Evolutionary conservation across 1,139 yeast genomes (phyloP).

Genomic region (Yamadazyma songkhlaensis): DNA sequence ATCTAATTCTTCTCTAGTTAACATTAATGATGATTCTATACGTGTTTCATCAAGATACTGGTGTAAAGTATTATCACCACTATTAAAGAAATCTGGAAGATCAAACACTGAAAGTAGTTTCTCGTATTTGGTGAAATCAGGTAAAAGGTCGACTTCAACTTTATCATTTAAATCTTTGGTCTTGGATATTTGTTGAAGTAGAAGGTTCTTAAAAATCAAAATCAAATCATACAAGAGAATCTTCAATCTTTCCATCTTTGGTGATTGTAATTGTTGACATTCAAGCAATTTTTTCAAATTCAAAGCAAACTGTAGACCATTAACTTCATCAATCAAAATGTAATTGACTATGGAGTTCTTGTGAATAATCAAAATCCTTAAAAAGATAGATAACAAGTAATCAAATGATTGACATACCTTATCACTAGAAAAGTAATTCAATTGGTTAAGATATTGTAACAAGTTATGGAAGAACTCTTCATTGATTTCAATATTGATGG

Average conservation of each 20-base stretch:
- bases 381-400: slow-evolving; percentile 32
- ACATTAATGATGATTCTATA: slow-evolving; percentile 26
- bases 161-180: slow-evolving; percentile 1
- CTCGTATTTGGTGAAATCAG: slow-evolving; percentile 7
- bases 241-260: slow-evolving; percentile 45
- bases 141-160: background rate
- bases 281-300: slow-evolving; percentile 48
- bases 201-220: slow-evolving; percentile 27
- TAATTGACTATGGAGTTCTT: slow-evolving; percentile 36
- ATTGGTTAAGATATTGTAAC: slow-evolving; percentile 4
- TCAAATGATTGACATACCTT: slow-evolving; percentile 4
- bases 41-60: slow-evolving; percentile 19
- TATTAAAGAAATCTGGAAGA: slow-evolving; percentile 30
- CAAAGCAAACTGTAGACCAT: slow-evolving; percentile 34
- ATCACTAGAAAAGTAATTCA: slow-evolving; percentile 2
- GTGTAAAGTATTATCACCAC: slow-evolving; percentile 24
- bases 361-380: slow-evolving; percentile 61
- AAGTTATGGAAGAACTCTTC: slow-evolving; percentile 11
- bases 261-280: slow-evolving; percentile 37
- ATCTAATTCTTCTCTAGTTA: slow-evolving; percentile 34
- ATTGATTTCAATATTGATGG: slow-evolving; percentile 20
- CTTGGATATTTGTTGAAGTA: slow-evolving; percentile 6
- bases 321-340: slow-evolving; percentile 25
- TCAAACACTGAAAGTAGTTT: slow-evolving; percentile 21
- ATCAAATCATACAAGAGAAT: slow-evolving; percentile 63